phyloP scores from a whole-genome alignment of 176 grass and related monocot genomes.

The Secale cereale region DNA sequence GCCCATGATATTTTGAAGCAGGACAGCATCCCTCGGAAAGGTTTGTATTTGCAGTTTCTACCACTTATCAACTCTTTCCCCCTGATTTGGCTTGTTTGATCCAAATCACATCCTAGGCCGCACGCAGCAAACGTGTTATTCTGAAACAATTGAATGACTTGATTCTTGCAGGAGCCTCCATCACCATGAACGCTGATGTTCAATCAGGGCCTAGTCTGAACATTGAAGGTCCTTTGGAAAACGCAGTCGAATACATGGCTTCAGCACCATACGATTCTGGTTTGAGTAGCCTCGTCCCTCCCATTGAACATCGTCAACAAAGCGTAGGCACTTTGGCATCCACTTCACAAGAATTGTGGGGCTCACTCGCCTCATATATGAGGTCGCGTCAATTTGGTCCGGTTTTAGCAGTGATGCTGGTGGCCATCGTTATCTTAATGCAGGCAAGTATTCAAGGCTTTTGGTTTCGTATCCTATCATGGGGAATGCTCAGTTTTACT shows the following conservation, averaged over 20 bases:
- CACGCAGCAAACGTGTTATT: background rate
- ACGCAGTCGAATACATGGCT: constrained; percentile 3
- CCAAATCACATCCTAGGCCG: background rate
- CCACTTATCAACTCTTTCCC: background rate
- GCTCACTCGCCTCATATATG: constrained; percentile 42
- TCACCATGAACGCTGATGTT: background rate
- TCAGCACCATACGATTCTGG: constrained; percentile 27
- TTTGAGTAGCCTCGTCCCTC: constrained; percentile 25
- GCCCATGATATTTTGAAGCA: constrained; percentile 79
- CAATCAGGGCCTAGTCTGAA: constrained; percentile 26
- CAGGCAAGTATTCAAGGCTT: constrained; percentile 53
- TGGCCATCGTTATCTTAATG: constrained; percentile 65
- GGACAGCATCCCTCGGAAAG: constrained; percentile 48
- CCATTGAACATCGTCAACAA: constrained; percentile 35
- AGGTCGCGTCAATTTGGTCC: constrained; percentile 45
- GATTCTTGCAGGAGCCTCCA: constrained; percentile 22
- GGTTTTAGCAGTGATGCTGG: constrained; percentile 48
- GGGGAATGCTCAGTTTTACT: background rate
- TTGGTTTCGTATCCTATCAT: background rate
- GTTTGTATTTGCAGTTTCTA: constrained; percentile 39
- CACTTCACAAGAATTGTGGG: constrained; percentile 56
- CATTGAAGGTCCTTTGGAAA: constrained; percentile 38
- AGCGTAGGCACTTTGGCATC: constrained; percentile 28
- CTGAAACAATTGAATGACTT: constrained; percentile 2
- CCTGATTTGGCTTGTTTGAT: background rate